Evolutionary conservation across 768 basidiomycete species (phyloP).

Genomic region (Clavulina sp.): DNA sequence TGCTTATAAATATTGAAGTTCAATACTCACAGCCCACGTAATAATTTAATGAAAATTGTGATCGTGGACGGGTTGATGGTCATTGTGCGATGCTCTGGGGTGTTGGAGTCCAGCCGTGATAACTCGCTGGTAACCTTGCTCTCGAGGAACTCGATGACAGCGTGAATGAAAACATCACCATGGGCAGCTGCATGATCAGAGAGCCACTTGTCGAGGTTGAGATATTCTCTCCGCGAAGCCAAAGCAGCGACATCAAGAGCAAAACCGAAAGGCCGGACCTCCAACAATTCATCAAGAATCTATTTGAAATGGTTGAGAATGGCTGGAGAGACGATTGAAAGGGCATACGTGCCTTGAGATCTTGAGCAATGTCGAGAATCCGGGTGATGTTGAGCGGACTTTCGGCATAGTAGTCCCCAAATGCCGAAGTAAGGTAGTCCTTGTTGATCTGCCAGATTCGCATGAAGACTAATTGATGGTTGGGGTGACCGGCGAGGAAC

Average conservation of each 20-base stretch:
- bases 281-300: conserved; percentile 86
- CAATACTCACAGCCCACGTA: conserved; percentile 57
- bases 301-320: conserved; percentile 17
- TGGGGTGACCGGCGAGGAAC: conserved; percentile 85
- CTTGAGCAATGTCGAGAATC: conserved; percentile 88
- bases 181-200: conserved; percentile 70
- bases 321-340: background rate
- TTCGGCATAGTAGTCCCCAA: conserved; percentile 84
- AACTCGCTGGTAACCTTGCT: conserved; percentile 84
- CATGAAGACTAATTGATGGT: conserved; percentile 94
- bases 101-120: conserved; percentile 57
- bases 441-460: conserved; percentile 87
- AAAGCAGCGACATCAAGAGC: conserved; percentile 87
- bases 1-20: background rate
- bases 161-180: conserved; percentile 71
- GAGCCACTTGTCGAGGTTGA: conserved; percentile 95
- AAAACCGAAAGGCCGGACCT: conserved; percentile 75
- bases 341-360: conserved; percentile 53
- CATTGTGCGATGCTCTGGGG: conserved; percentile 71
- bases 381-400: conserved; percentile 85
- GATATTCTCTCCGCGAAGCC: conserved; percentile 80
- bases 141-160: conserved; percentile 76
- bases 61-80: conserved; percentile 74
- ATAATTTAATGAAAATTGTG: conserved; percentile 78
- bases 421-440: conserved; percentile 67